Evolutionary conservation across 129 eudicot species (phyloP).

Genomic region (Ambrosia artemisiifolia): DNA sequence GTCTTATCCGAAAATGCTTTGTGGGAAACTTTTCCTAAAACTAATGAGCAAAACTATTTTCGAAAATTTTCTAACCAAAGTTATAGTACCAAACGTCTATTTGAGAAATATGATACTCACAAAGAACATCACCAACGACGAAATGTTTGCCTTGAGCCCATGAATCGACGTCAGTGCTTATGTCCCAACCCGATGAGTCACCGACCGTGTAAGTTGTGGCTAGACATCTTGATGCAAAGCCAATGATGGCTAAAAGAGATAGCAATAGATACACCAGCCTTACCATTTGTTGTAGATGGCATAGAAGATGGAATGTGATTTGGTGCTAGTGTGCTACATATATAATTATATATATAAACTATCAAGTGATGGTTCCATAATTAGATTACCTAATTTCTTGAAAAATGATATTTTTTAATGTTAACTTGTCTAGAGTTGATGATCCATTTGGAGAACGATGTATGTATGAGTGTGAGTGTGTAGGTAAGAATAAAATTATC

Average conservation of each 20-base stretch:
- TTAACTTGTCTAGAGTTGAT: constrained; percentile 31
- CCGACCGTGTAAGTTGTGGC: constrained; percentile 72
- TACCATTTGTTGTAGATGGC: constrained; percentile 30
- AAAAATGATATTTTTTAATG: constrained; percentile 4
- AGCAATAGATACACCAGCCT: constrained; percentile 9
- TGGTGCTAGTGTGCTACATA: constrained; percentile 4
- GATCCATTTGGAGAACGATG: constrained; percentile 22
- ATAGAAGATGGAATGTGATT: constrained; percentile 5
- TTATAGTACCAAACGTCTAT: neutral
- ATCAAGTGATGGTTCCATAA: constrained; percentile 5
- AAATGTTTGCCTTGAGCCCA: constrained; percentile 69
- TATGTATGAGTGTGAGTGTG: neutral
- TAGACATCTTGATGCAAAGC: constrained; percentile 39
- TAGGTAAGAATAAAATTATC: neutral
- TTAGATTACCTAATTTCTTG: constrained; percentile 47
- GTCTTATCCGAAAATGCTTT: too few species aligned
- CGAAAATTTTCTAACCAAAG: too few species aligned
- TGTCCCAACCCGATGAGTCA: constrained; percentile 82
- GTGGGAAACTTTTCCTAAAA: too few species aligned
- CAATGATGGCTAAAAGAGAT: constrained; percentile 17
- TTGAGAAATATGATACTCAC: constrained; percentile 33
- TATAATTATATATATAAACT: neutral
- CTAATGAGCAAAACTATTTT: too few species aligned
- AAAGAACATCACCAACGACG: constrained; percentile 58
- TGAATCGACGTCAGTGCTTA: constrained; percentile 64